Percentiles rank a stretch among this genome's conserved stretches.
Evolutionary conservation across 2,329 filamentous ascomycete genomes (phyloP).

Genomic region (Sarocladium oryzae): DNA sequence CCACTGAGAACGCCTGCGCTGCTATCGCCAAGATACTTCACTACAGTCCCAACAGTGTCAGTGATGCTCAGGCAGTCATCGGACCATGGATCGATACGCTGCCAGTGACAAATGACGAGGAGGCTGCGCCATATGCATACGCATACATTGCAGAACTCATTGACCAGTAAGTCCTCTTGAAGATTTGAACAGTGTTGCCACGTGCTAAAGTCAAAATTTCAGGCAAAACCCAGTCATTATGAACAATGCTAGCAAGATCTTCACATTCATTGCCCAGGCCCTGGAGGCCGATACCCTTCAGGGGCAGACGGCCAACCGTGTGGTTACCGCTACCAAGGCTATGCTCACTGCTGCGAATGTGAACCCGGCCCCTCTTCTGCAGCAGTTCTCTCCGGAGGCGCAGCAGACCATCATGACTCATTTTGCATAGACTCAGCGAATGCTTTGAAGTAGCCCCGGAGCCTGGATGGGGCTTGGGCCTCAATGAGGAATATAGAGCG

Average conservation of each 20-base stretch:
- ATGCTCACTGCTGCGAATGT: slow-evolving; percentile 68
- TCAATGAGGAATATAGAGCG: not conserved
- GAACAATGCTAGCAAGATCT: slow-evolving; percentile 63
- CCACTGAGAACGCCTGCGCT: slow-evolving; percentile 94
- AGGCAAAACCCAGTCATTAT: slow-evolving; percentile 84
- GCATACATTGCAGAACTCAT: slow-evolving; percentile 87
- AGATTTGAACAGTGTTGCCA: too few species aligned
- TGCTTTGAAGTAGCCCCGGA: not conserved
- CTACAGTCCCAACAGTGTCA: slow-evolving; percentile 73
- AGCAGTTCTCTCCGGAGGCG: slow-evolving; percentile 31
- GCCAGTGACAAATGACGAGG: slow-evolving; percentile 90
- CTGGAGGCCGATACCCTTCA: slow-evolving; percentile 87
- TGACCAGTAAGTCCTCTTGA: slow-evolving; percentile 87
- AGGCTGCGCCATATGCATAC: slow-evolving; percentile 94
- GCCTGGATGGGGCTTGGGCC: not conserved
- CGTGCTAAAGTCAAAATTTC: too few species aligned
- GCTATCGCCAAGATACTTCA: slow-evolving; percentile 96
- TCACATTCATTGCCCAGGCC: slow-evolving; percentile 78
- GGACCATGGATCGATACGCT: slow-evolving; percentile 86
- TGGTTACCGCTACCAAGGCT: slow-evolving; percentile 71
- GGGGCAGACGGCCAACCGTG: slow-evolving; percentile 71
- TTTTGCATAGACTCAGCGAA: slow-evolving; percentile 4
- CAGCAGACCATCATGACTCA: slow-evolving; percentile 9
- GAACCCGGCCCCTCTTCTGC: slow-evolving; percentile 69
- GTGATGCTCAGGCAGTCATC: slow-evolving; percentile 68